phyloP scores from a whole-genome alignment of 345 rosid species.

The Cardamine occulta region DNA sequence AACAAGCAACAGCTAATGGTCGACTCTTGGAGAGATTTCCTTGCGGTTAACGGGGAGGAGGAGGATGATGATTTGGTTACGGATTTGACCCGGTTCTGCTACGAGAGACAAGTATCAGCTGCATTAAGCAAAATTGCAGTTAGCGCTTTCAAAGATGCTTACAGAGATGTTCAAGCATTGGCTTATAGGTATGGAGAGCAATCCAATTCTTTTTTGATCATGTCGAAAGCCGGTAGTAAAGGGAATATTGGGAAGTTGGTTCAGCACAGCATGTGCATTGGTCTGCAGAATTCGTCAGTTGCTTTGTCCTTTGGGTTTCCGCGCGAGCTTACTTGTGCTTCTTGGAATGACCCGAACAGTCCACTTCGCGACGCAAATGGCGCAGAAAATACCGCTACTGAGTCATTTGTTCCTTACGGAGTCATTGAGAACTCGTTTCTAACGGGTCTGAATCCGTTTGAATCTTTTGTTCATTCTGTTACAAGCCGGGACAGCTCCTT shows the following conservation, averaged over 20 bases:
- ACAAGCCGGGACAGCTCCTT: constrained; percentile 83
- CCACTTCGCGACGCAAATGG: constrained; percentile 27
- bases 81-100: constrained; percentile 52
- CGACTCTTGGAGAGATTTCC: constrained; percentile 62
- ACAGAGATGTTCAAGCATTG: constrained; percentile 74
- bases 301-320: constrained; percentile 88
- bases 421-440: constrained; percentile 76
- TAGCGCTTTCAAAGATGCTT: constrained; percentile 74
- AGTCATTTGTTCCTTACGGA: constrained; percentile 69
- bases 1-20: constrained; percentile 75
- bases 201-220: constrained; percentile 70
- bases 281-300: constrained; percentile 78
- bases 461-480: constrained; percentile 85
- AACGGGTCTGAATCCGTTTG: constrained; percentile 79
- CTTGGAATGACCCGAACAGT: constrained; percentile 66
- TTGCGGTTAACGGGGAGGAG: constrained; percentile 54
- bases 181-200: constrained; percentile 61
- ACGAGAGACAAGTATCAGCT: constrained; percentile 81
- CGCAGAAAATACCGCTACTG: constrained; percentile 41
- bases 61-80: constrained; percentile 41
- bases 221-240: constrained; percentile 95
- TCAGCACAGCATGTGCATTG: constrained; percentile 91
- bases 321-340: constrained; percentile 59
- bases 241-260: constrained; percentile 78
- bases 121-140: constrained; percentile 71